Evolutionary conservation across 23 red algal genomes (phyloP).

Genomic region (Gracilaria gracilis): DNA sequence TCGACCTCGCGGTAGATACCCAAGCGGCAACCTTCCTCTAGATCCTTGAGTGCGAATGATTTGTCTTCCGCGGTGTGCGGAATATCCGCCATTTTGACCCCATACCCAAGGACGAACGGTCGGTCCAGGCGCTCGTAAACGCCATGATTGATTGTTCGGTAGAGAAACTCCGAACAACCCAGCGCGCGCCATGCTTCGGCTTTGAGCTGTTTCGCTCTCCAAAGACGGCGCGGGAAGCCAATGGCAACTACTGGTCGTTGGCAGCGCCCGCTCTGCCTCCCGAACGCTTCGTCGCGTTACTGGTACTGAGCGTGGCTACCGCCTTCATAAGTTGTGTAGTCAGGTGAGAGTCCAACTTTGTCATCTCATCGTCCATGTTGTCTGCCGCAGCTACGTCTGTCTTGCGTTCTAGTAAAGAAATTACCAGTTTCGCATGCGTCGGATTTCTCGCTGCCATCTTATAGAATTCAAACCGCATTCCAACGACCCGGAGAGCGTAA

Average conservation of each 20-base stretch:
- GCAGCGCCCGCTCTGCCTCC: not conserved
- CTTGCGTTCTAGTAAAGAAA: not conserved
- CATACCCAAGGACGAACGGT: not conserved
- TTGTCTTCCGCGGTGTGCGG: not conserved
- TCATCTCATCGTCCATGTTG: not conserved
- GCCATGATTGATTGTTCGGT: not conserved
- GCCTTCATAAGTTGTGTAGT: not conserved
- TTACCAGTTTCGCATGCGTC: not conserved
- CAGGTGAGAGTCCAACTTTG: not conserved
- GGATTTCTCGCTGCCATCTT: constrained; percentile 4
- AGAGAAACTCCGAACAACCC: constrained; percentile 10
- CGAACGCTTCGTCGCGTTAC: constrained; percentile 23
- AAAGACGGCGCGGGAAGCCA: not conserved
- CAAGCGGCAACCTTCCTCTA: not conserved
- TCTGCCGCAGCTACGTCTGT: not conserved
- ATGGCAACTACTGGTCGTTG: not conserved
- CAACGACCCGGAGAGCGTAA: not conserved
- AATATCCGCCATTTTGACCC: not conserved
- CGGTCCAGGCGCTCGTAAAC: not conserved
- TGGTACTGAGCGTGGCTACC: constrained; percentile 3
- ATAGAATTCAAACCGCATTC: constrained; percentile 2
- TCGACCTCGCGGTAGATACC: constrained; percentile 10
- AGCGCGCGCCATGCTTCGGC: constrained; percentile 13
- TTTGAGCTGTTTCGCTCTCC: not conserved
- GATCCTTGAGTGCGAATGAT: not conserved